phyloP scores from a whole-genome alignment of 306 rosid species.

The Cicer arietinum region DNA sequence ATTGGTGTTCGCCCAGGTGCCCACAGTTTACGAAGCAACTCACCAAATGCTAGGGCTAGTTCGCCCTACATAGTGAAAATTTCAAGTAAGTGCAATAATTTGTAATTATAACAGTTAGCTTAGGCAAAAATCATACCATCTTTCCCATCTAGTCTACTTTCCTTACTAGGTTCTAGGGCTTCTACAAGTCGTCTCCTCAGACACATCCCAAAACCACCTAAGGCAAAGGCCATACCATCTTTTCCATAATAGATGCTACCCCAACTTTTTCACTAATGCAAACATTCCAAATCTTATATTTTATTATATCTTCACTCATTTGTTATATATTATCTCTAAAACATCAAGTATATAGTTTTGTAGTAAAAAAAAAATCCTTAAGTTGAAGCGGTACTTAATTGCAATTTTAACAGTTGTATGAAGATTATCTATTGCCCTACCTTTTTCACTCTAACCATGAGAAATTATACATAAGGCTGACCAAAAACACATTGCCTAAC shows the following conservation, averaged over 20 bases:
- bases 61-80: constrained; percentile 70
- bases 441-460: constrained; percentile 1
- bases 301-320: no score
- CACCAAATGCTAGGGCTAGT: constrained; percentile 96
- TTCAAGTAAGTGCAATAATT: constrained; percentile 35
- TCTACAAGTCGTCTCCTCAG: not conserved
- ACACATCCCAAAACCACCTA: constrained; percentile 2
- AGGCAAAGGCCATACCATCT: not conserved
- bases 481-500: constrained; percentile 33
- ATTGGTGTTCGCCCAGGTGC: constrained; percentile 94
- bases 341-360: not conserved
- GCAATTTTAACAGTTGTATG: not conserved
- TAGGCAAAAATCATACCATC: no score
- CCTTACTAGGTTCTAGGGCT: not conserved
- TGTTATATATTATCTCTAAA: not conserved
- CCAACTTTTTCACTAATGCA: not conserved
- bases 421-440: not conserved
- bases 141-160: not conserved
- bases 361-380: not conserved
- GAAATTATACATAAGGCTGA: constrained; percentile 9
- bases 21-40: constrained; percentile 94
- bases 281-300: not conserved
- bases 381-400: not conserved
- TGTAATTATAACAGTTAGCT: constrained; percentile 15
- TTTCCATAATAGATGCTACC: not conserved